Evolutionary conservation across 1,139 yeast species (phyloP).

Genomic region (Diutina siamensis): DNA sequence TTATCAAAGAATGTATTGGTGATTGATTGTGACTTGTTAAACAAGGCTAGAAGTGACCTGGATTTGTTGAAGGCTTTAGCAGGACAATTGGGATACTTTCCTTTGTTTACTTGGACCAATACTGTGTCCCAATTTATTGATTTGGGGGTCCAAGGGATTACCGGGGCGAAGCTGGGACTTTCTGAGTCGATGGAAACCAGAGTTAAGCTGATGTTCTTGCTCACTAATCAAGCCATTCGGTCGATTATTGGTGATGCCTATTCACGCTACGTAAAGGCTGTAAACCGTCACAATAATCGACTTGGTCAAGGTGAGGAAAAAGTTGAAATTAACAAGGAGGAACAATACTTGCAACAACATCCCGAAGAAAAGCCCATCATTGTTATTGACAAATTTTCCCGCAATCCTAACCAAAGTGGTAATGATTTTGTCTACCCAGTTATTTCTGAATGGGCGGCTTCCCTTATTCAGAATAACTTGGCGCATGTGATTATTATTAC

Average conservation of each 20-base stretch:
- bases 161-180: conserved; percentile 90
- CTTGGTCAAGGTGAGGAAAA: conserved; percentile 6
- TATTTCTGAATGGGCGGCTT: conserved; percentile 83
- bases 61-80: conserved; percentile 60
- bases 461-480: conserved; percentile 58
- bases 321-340: conserved; percentile 40
- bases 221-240: conserved; percentile 64
- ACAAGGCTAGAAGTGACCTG: conserved; percentile 65
- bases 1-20: conserved; percentile 47
- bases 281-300: conserved; percentile 1
- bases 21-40: conserved; percentile 68
- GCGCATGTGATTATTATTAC: conserved; percentile 89
- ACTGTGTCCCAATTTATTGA: conserved; percentile 71
- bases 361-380: conserved; percentile 84
- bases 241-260: not conserved
- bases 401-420: conserved; percentile 36
- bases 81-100: conserved; percentile 75
- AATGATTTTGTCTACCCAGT: conserved; percentile 65
- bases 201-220: conserved; percentile 66
- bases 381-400: conserved; percentile 62
- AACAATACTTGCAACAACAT: conserved; percentile 71
- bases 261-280: not conserved
- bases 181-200: conserved; percentile 81
- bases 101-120: conserved; percentile 89
- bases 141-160: conserved; percentile 76